A percentile compares a stretch with the other conserved stretches of the same genome.
Conservation (phyloP, 1,284 basidiomycete genomes). For the Anthracocystis setariae region DNA sequence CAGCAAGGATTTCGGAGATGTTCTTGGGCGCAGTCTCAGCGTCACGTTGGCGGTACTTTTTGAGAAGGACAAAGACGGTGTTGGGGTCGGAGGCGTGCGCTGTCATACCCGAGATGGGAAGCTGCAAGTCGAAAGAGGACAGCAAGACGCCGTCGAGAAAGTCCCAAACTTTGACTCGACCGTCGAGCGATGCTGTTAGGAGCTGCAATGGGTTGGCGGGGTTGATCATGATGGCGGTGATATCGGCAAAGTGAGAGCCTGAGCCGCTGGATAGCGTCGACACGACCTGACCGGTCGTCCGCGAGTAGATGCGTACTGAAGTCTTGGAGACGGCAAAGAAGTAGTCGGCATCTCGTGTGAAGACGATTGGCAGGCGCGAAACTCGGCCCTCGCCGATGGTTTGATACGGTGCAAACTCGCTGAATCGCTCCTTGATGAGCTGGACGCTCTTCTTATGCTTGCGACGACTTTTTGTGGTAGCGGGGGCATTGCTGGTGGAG, state of each 20-base stretch:
- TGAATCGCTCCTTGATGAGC: conserved; percentile 15
- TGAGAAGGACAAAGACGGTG: conserved; percentile 76
- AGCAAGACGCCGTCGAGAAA: conserved; percentile 85
- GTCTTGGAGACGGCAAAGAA: conserved; percentile 59
- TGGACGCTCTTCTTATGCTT: conserved; percentile 27
- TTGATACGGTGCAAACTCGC: conserved; percentile 36
- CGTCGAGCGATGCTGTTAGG: conserved; percentile 85
- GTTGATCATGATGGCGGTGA: conserved; percentile 79
- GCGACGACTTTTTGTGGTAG: conserved; percentile 12
- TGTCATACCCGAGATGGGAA: conserved; percentile 79
- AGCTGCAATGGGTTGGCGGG: conserved; percentile 90
- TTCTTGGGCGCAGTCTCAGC: conserved; percentile 28
- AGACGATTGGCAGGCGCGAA: conserved; percentile 41
- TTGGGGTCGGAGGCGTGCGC: conserved; percentile 77
- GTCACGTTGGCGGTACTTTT: conserved; percentile 69
- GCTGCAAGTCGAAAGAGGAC: conserved; percentile 70
- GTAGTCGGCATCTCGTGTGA: conserved; percentile 56
- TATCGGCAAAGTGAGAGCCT: conserved; percentile 51
- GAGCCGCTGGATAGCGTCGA: conserved; percentile 58
- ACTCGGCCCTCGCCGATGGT: conserved; percentile 48
- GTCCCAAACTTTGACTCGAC: conserved; percentile 89
- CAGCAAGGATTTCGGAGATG: conserved; percentile 30
- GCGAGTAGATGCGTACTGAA: conserved; percentile 59
- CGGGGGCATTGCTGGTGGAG: conserved; percentile 20
- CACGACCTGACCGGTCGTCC: conserved; percentile 59